Percentiles rank a stretch among this genome's conserved stretches.
Evolutionary conservation across 169 alveolate species (phyloP).

Genomic region (Haemoproteus tartakovskyi): DNA sequence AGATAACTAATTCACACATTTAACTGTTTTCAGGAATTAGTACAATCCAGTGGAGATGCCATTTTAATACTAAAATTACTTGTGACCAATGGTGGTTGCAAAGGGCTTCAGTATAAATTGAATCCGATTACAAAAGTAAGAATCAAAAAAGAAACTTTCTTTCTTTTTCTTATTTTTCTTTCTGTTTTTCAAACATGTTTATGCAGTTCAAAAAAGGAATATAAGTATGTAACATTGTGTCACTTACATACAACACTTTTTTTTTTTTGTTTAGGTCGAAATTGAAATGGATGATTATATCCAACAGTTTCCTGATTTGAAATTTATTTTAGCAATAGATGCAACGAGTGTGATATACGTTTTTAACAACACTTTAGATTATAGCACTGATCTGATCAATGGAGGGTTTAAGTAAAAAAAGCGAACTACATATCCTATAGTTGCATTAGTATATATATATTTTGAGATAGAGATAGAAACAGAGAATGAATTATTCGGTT

Average conservation of each 20-base stretch:
- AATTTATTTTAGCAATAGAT: slow-evolving; percentile 47
- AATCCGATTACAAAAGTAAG: slow-evolving; percentile 58
- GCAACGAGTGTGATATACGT: slow-evolving; percentile 57
- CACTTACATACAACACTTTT: background rate
- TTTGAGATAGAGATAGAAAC: background rate
- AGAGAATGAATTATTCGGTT: background rate
- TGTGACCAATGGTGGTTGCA: slow-evolving; percentile 63
- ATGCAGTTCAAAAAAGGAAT: background rate
- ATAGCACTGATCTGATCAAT: slow-evolving; percentile 44
- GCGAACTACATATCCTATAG: too few relatives aligned
- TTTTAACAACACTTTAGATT: slow-evolving; percentile 48
- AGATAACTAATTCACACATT: too few relatives aligned
- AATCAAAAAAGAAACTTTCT: slow-evolving; percentile 1
- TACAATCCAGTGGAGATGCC: slow-evolving; percentile 1
- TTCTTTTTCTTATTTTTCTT: too few relatives aligned
- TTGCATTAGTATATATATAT: too few relatives aligned
- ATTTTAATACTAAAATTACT: slow-evolving; percentile 19
- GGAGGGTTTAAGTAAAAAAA: slow-evolving; percentile 68
- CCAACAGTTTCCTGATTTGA: slow-evolving; percentile 52
- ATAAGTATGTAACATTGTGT: background rate
- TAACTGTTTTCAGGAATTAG: slow-evolving; percentile 54
- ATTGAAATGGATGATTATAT: slow-evolving; percentile 59
- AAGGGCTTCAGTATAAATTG: slow-evolving; percentile 51
- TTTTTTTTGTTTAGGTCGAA: slow-evolving; percentile 15
- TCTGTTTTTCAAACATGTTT: too few relatives aligned